Percentiles rank a stretch among this genome's conserved stretches.
Evolutionary conservation across 2,329 filamentous ascomycete species (phyloP).

Genomic region (Epichloe aotearoae): DNA sequence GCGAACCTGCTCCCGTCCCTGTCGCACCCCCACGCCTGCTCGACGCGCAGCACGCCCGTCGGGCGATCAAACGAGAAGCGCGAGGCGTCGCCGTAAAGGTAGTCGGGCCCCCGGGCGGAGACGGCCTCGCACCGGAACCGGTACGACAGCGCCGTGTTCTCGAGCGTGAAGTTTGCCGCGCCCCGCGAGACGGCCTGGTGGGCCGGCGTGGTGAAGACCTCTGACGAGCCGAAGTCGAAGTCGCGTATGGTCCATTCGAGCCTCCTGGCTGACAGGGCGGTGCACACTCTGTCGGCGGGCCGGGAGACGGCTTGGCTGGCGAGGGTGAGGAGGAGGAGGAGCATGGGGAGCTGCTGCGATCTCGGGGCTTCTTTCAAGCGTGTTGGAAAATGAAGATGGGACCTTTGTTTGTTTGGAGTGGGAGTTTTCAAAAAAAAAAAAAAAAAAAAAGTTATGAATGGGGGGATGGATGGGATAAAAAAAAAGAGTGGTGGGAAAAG

Average conservation of each 20-base stretch:
- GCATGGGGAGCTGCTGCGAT: no score
- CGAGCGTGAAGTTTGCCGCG: constrained; percentile 1
- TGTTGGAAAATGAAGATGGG: no score
- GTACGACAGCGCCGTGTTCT: not conserved
- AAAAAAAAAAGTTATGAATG: no score
- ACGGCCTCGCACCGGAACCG: not conserved
- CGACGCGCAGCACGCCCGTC: not conserved
- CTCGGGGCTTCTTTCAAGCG: not conserved
- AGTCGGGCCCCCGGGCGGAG: not conserved
- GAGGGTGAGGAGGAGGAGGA: not conserved
- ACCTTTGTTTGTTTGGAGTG: no score
- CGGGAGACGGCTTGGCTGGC: not conserved
- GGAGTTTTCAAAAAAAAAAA: no score
- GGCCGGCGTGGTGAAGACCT: not conserved
- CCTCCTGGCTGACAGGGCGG: not conserved
- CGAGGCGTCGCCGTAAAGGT: not conserved
- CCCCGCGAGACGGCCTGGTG: not conserved
- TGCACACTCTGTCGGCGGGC: constrained; percentile 1
- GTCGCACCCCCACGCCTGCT: constrained; percentile 1
- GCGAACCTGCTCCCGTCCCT: not conserved
- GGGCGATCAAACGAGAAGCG: not conserved
- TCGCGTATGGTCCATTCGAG: not conserved
- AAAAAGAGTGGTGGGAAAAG: no score
- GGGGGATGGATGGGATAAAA: no score
- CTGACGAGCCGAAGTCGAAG: not conserved